Evolutionary conservation across 2,329 filamentous ascomycete genomes (phyloP).

Genomic region (Colletotrichum sp.): DNA sequence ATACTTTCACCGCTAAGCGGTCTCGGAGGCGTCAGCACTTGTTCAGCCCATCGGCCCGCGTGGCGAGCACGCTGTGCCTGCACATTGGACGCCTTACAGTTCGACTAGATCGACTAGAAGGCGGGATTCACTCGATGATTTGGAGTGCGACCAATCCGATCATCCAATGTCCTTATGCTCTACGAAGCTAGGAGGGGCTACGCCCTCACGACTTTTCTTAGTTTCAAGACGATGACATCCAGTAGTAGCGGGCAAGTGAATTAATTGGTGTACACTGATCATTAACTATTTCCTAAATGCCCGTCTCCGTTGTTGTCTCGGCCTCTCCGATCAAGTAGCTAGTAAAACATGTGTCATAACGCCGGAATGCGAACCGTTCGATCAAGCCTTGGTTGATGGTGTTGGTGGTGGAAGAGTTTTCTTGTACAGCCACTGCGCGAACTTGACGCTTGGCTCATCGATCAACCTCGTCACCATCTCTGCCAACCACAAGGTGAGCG

Average conservation of each 20-base stretch:
- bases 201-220: not conserved
- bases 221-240: not conserved
- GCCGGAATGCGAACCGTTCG: not conserved
- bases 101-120: not conserved
- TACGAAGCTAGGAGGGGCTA: not conserved
- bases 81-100: not conserved
- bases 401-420: slow-evolving; percentile 36
- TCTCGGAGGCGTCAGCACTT: not conserved
- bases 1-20: not conserved
- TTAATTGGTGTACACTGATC: not conserved
- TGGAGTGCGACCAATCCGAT: not conserved
- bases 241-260: not conserved
- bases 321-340: not conserved
- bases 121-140: not conserved
- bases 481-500: slow-evolving; percentile 63
- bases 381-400: not conserved
- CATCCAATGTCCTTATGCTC: not conserved
- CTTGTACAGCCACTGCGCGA: slow-evolving; percentile 62
- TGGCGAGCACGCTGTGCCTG: not conserved
- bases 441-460: slow-evolving; percentile 65
- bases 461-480: slow-evolving; percentile 60
- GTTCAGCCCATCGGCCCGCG: not conserved
- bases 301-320: not conserved
- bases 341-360: not conserved
- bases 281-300: not conserved